phyloP scores from a whole-genome alignment of 495 filamentous ascomycete species.

The Penicillium odoratum region DNA sequence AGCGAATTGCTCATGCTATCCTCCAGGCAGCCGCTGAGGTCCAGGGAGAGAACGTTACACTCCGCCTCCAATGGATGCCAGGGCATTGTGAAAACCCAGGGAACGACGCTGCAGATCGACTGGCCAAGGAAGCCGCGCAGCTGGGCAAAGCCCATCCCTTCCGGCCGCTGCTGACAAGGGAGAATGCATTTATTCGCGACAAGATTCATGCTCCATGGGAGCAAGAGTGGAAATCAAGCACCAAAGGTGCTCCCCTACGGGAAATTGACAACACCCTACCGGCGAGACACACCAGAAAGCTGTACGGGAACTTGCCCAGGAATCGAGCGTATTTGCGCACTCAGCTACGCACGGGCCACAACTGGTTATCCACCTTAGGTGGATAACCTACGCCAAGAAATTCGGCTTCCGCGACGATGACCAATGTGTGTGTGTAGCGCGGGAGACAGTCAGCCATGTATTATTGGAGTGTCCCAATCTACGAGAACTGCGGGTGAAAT shows the following conservation, averaged over 20 bases:
- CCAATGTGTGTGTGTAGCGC: slow-evolving; percentile 18
- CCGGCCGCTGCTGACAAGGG: slow-evolving; percentile 18
- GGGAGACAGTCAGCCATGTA: slow-evolving; percentile 23
- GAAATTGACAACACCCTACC: slow-evolving; percentile 18
- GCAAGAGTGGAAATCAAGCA: slow-evolving; percentile 16
- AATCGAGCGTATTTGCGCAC: slow-evolving; percentile 20
- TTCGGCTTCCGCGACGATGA: slow-evolving; percentile 19
- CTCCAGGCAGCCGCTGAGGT: slow-evolving; percentile 17
- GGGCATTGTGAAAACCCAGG: slow-evolving; percentile 14
- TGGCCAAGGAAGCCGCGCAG: slow-evolving; percentile 12
- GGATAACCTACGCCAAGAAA: slow-evolving; percentile 12
- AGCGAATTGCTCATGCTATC: slow-evolving; percentile 23
- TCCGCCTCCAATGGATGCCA: slow-evolving; percentile 25
- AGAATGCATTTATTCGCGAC: slow-evolving; percentile 8
- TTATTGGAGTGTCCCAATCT: slow-evolving; percentile 19
- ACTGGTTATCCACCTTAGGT: slow-evolving; percentile 19
- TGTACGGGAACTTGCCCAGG: slow-evolving; percentile 18
- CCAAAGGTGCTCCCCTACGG: not conserved
- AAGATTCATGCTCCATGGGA: slow-evolving; percentile 15
- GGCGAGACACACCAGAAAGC: slow-evolving; percentile 15
- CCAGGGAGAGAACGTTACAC: slow-evolving; percentile 5
- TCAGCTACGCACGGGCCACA: slow-evolving; percentile 23
- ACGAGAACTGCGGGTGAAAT: slow-evolving; percentile 14
- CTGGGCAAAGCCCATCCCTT: slow-evolving; percentile 21
- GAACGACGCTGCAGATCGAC: slow-evolving; percentile 17